These are phyloP conservation scores for Trichoderma gracile DNA, from an alignment of 2,329 filamentous ascomycete species.

Conservation along the genomic window DNA sequence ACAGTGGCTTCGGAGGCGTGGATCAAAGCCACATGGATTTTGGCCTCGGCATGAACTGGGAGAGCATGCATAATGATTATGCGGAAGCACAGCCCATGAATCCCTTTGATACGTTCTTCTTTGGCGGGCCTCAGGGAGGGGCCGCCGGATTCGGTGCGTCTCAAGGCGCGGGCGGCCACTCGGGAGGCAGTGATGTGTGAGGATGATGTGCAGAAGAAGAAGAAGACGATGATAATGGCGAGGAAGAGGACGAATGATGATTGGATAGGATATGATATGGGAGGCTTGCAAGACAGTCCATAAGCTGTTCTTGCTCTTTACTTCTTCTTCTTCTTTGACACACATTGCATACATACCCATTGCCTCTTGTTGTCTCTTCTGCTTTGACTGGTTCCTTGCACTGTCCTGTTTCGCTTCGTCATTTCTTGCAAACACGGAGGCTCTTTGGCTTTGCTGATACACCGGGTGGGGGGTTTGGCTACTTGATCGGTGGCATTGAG, in stretches of 20 bases:
- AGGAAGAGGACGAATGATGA: not conserved
- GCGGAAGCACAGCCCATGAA: conserved; percentile 63
- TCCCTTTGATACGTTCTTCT: conserved; percentile 73
- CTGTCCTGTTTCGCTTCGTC: not conserved
- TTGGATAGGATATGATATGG: too few species aligned
- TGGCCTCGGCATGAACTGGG: conserved; percentile 67
- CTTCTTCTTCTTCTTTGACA: not conserved
- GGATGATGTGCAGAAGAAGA: not conserved
- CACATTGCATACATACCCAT: conserved; percentile 5
- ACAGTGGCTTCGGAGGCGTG: conserved; percentile 37
- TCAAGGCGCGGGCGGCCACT: conserved; percentile 9
- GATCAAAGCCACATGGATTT: conserved; percentile 60
- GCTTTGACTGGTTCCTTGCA: not conserved
- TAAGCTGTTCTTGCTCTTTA: not conserved
- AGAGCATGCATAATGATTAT: conserved; percentile 63
- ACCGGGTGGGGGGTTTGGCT: not conserved
- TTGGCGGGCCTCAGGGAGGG: conserved; percentile 54
- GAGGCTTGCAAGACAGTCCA: too few species aligned
- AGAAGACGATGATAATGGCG: not conserved
- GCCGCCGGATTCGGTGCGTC: conserved; percentile 33
- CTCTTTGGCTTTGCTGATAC: not conserved
- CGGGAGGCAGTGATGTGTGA: not conserved
- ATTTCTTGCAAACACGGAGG: not conserved
- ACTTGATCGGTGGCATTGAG: not conserved
- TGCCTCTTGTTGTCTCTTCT: not conserved